Evolutionary conservation across 2,329 filamentous ascomycete species (phyloP).

Genomic region (Cladosporium sp.): DNA sequence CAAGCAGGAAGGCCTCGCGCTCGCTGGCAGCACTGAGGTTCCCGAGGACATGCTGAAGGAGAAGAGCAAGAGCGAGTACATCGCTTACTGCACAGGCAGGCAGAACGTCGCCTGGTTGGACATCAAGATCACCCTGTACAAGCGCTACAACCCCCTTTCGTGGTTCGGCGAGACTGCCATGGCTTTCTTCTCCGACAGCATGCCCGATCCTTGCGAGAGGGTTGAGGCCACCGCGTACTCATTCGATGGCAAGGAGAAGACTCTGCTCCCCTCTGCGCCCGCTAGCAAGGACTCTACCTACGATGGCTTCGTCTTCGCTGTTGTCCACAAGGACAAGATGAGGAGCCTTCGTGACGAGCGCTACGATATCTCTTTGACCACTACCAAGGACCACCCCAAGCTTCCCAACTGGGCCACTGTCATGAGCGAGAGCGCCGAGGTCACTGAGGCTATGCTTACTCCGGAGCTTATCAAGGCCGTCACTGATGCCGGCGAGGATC

Average conservation of each 20-base stretch:
- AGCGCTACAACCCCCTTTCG: constrained; percentile 80
- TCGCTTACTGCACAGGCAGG: constrained; percentile 84
- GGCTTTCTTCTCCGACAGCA: constrained; percentile 77
- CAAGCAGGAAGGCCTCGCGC: constrained; percentile 33
- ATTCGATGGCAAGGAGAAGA: constrained; percentile 87
- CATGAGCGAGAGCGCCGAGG: constrained; percentile 96
- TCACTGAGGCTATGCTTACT: constrained; percentile 84
- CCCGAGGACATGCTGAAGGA: constrained; percentile 71
- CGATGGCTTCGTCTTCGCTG: constrained; percentile 90
- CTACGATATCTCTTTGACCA: constrained; percentile 90
- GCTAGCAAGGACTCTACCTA: constrained; percentile 61
- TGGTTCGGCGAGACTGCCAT: constrained; percentile 66
- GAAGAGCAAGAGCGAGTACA: constrained; percentile 82
- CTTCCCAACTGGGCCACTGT: constrained; percentile 86
- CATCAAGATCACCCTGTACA: constrained; percentile 75
- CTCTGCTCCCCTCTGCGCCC: constrained; percentile 67
- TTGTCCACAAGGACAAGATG: constrained; percentile 96
- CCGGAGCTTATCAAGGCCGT: constrained; percentile 82
- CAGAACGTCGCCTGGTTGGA: constrained; percentile 93
- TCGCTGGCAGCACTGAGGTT: constrained; percentile 44
- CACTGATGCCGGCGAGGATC: constrained; percentile 71
- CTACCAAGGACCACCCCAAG: constrained; percentile 89
- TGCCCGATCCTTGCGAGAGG: constrained; percentile 67
- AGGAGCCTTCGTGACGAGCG: constrained; percentile 84
- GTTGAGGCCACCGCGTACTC: constrained; percentile 78